Base-by-base conservation (phyloP, 225 moss, liverwort and hornwort genomes). In the Pseudoscleropodium purum region DNA sequence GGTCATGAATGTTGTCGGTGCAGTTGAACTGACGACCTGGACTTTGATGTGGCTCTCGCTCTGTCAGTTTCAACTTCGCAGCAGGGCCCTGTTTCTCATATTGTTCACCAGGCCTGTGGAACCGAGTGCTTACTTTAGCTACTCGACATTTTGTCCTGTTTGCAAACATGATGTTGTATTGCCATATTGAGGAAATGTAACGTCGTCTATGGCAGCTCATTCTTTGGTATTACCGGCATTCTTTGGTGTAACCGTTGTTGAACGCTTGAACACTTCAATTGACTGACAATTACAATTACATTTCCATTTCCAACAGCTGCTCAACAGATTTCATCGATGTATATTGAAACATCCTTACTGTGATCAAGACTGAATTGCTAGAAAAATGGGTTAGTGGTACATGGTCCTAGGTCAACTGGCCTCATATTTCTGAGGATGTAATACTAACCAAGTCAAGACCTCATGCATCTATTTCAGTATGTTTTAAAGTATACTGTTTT, bases 31-130 rank as follows among this genome's bases (percentile, higher is more conserved):
- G 91, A 88, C n/a, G 86, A 89, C 49, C 83, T 83, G 89, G 49
- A 90, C 94, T 65, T 85, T 65, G 94, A 94, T 59, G 90, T 94
- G 90, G 91, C 95, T 72, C 80, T 94, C 41, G 92, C 89, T 56
- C 62, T 93, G 56, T 91, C 93, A 43, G 70, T 93, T 84, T 95
- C 94, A 25, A 85, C 90, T 66, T 86, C 91, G 69, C 92, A 93
- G 49, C 83, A 90, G n/a, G 66, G 56, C n/a, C 75, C 83, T 52
- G 52, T 61, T 72, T 83, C 84, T 64, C 72, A 88, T 31, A 63
- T 66, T 85, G 84, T 14, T 82, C 33, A 47, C 34, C 21, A 64
- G 15, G 34, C 47, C 65, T 65, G 23, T 65, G 11, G 65, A 51
- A 65, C 26, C 17, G 45, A 65, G 63, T 82, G 63, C 45, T 61